Conservation (phyloP, 139 green algal species). For the Chlamydomonas eustigma region DNA sequence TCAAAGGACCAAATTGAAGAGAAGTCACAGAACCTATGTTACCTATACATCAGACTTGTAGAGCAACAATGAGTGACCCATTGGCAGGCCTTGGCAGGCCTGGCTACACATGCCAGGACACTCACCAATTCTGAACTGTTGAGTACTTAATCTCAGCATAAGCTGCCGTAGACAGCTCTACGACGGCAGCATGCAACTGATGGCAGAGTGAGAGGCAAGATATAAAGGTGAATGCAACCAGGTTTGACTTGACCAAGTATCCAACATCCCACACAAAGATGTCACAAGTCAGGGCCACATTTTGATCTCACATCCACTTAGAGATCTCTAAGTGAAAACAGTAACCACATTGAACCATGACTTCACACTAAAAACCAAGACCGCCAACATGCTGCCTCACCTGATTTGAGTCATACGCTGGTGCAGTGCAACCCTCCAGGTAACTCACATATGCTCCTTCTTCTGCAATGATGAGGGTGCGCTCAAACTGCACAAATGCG, state of each 20-base stretch:
- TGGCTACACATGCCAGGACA: too few species aligned
- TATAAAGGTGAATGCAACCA: background rate
- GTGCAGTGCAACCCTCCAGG: conserved; percentile 96
- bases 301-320: too few species aligned
- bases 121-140: conserved; percentile 92
- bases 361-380: background rate
- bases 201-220: background rate
- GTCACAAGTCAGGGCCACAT: too few species aligned
- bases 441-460: conserved; percentile 93
- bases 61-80: too few species aligned
- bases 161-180: conserved; percentile 84
- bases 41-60: too few species aligned
- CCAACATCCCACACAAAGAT: too few species aligned
- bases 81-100: too few species aligned
- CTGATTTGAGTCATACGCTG: conserved; percentile 92
- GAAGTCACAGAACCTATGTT: too few species aligned
- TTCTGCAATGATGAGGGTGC: conserved; percentile 96
- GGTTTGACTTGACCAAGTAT: too few species aligned
- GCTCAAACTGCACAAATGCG: conserved; percentile 99
- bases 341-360: background rate
- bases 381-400: conserved; percentile 8
- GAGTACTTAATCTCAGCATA: conserved; percentile 98
- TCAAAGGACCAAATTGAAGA: too few species aligned
- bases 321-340: background rate
- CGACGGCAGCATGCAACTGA: conserved; percentile 96